Evolutionary conservation across 225 moss, liverwort and hornwort species (phyloP), one percentile per base, ranked within the genome.

Genomic region (Neckera pumila): DNA sequence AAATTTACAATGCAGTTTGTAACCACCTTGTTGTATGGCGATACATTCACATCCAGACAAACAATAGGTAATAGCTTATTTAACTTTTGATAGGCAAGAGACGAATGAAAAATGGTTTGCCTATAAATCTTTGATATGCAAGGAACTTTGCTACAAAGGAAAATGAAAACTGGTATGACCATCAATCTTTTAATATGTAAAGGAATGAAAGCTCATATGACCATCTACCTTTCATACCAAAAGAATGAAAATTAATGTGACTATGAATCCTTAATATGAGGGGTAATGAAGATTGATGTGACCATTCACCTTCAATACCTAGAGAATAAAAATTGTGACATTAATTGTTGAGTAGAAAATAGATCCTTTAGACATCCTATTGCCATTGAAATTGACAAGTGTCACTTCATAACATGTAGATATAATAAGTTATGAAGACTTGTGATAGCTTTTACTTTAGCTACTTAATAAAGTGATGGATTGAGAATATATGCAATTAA

Each of bases 291-390:
- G 49, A 51, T 21, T 75, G 3, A 33, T 76, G 21, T 21, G 5
- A 51, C 21, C 31, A 49, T 49, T 1, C 2, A 19, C 19, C 5
- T 74, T 0, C 47, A 1, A 71, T 43, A 45, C 0, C 0, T 43
- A 43, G 10, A 4, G 9, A 43, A 72, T 72, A 17, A 72, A 28
- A 72, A 38, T 45, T 45, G 45, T 45, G 8, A 71, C 6, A 66
- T 27, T 27, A 43, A 28, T 43, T 3, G 17, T 28, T 3, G 5
- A 4, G 43, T 43, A 72, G 16, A 72, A 43, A 28, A 17, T 11
- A 4, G 5, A 73, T 45, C 30, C 11, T 73, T 28, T 10, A 10
- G 3, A 73, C 18, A 74, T 30, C 11, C 47, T 73, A 45, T 45
- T 45, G 45, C 18, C 17, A 30, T 30, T 73, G 45, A 45, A 73